Conservation (phyloP, 2,329 filamentous ascomycete species). For the Calonectria naviculata region DNA sequence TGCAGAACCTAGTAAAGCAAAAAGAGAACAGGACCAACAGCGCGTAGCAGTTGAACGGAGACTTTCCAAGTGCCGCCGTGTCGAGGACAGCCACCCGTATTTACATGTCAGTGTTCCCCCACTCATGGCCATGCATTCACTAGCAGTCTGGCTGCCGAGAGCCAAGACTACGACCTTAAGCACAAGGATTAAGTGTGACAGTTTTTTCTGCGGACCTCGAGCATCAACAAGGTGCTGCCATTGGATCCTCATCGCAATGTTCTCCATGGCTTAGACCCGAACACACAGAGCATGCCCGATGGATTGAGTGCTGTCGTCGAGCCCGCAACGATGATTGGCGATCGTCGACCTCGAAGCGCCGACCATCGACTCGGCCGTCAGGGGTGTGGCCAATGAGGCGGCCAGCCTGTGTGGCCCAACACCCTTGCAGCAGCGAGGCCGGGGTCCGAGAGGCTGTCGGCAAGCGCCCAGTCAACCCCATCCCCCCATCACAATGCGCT, state of each 20-base stretch:
- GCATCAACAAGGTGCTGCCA: conserved; percentile 16
- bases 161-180: conserved; percentile 29
- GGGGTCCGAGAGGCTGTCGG: conserved; percentile 22
- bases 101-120: conserved; percentile 34
- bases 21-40: conserved; percentile 14
- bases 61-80: conserved; percentile 2
- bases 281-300: conserved; percentile 25
- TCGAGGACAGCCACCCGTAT: conserved; percentile 37
- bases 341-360: conserved; percentile 42
- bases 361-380: conserved; percentile 31
- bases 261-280: conserved; percentile 28
- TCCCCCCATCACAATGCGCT: conserved; percentile 8
- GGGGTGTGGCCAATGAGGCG: conserved; percentile 41
- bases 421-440: conserved; percentile 18
- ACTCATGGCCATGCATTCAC: conserved; percentile 23
- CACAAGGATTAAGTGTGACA: conserved; percentile 21
- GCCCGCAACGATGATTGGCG: conserved; percentile 41
- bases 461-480: conserved; percentile 34
- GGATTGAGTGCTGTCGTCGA: conserved; percentile 15
- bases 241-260: conserved; percentile 28
- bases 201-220: conserved; percentile 9
- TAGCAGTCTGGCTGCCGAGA: conserved; percentile 15
- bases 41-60: conserved; percentile 9
- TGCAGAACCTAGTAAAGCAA: conserved; percentile 31
- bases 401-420: conserved; percentile 2